Evolutionary conservation across 2,329 filamentous ascomycete species (phyloP).

Genomic region (Blumeriella jaapii): DNA sequence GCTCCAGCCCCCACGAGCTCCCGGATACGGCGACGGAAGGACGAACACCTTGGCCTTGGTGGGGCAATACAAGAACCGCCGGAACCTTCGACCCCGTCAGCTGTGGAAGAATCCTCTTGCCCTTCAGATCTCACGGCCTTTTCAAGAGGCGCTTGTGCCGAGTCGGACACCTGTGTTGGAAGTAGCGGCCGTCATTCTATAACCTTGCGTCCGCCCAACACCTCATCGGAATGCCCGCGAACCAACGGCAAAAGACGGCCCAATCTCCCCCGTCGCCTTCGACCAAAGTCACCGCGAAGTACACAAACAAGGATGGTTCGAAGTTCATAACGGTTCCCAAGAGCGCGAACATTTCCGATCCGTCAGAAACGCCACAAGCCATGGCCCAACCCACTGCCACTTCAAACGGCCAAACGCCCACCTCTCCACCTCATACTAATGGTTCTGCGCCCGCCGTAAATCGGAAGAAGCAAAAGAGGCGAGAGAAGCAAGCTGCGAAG

Average conservation of each 20-base stretch:
- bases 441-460: conserved; percentile 49
- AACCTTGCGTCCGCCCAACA: conserved; percentile 5
- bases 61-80: conserved; percentile 20
- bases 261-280: conserved; percentile 41
- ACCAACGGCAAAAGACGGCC: conserved; percentile 38
- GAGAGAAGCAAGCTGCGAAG: conserved; percentile 53
- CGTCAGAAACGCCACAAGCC: conserved; percentile 40
- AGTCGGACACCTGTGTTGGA: conserved; percentile 17
- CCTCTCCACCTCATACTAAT: conserved; percentile 20
- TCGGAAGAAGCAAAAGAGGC: conserved; percentile 89
- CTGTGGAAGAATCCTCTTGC: conserved; percentile 8
- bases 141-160: neutral
- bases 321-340: conserved; percentile 58
- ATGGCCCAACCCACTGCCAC: conserved; percentile 26
- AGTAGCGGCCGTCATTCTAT: conserved; percentile 18
- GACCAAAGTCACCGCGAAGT: conserved; percentile 44
- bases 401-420: conserved; percentile 23
- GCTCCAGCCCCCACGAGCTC: conserved; percentile 1
- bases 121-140: conserved; percentile 3
- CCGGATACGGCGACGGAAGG: conserved; percentile 9
- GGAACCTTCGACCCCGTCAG: conserved; percentile 17
- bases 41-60: conserved; percentile 25
- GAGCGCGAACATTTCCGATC: conserved; percentile 35
- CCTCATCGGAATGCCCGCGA: conserved; percentile 37
- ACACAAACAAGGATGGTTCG: conserved; percentile 57